Conservation (phyloP, 805 yeast species). For the Ogataea haglerorum region DNA sequence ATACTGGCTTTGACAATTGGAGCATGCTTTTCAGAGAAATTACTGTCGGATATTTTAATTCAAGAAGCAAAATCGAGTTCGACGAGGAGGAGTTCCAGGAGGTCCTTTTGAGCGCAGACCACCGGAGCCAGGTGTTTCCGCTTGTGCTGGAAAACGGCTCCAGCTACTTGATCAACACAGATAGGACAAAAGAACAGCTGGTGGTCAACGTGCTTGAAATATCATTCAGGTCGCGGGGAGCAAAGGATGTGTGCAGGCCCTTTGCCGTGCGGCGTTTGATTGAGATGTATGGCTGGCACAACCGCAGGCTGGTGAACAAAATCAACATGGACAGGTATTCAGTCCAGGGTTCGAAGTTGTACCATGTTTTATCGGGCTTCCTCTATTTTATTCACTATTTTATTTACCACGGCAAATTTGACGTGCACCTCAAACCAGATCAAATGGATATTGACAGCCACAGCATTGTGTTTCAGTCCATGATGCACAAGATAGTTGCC, state of each 20-base stretch:
- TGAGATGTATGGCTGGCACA: constrained; percentile 32
- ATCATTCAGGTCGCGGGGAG: constrained; percentile 22
- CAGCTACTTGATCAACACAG: constrained; percentile 29
- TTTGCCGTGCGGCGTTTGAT: constrained; percentile 28
- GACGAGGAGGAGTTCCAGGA: constrained; percentile 30
- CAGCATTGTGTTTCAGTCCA: constrained; percentile 25
- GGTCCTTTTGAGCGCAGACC: constrained; percentile 25
- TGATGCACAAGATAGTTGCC: constrained; percentile 28
- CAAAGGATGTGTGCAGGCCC: constrained; percentile 27
- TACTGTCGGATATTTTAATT: constrained; percentile 26
- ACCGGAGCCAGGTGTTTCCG: constrained; percentile 32
- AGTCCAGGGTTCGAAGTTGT: constrained; percentile 20
- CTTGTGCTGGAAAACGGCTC: constrained; percentile 30
- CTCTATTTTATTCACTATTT: constrained; percentile 30
- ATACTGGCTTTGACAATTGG: constrained; percentile 19
- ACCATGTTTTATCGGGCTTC: constrained; percentile 27
- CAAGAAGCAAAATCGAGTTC: constrained; percentile 28
- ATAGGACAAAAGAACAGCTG: constrained; percentile 16
- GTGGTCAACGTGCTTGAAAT: constrained; percentile 28
- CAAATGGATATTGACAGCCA: constrained; percentile 25
- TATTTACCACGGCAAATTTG: constrained; percentile 22
- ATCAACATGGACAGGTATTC: constrained; percentile 23
- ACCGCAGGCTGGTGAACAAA: constrained; percentile 23
- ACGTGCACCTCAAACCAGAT: constrained; percentile 19
- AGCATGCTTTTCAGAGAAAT: constrained; percentile 25